A percentile compares a stretch with the other conserved stretches of the same genome.
phyloP scores from a whole-genome alignment of 176 grass and related monocot genomes.

The Neostapfia colusana region DNA sequence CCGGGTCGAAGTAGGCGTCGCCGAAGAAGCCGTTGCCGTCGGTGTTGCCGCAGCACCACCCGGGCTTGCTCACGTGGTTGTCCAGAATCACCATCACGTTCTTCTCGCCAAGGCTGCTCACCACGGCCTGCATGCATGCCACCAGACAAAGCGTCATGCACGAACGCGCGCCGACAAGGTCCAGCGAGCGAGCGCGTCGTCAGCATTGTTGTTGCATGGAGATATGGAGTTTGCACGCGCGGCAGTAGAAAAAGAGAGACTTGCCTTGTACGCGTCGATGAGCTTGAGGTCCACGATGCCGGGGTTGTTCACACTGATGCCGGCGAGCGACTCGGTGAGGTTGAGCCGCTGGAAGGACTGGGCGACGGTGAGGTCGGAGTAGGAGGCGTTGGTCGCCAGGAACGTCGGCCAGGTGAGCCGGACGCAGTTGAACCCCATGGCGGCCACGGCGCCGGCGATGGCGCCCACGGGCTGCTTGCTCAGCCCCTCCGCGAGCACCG shows the following conservation, averaged over 20 bases:
- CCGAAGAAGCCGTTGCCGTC: conserved; percentile 95
- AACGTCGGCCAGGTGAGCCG: conserved; percentile 81
- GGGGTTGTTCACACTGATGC: conserved; percentile 62
- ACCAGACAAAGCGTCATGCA: background rate
- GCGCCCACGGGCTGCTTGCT: conserved; percentile 54
- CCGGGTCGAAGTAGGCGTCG: conserved; percentile 66
- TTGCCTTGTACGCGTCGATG: conserved; percentile 75
- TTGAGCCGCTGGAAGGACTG: conserved; percentile 64
- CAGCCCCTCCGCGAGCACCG: conserved; percentile 77
- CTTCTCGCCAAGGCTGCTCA: conserved; percentile 61
- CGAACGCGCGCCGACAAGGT: too few species aligned
- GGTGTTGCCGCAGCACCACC: conserved; percentile 67
- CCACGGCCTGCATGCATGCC: conserved; percentile 49
- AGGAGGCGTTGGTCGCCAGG: conserved; percentile 62
- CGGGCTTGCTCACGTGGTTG: conserved; percentile 88
- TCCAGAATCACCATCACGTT: conserved; percentile 88
- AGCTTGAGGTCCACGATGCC: conserved; percentile 62
- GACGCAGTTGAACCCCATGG: conserved; percentile 92
- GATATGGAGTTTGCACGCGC: too few species aligned
- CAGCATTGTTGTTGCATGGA: background rate
- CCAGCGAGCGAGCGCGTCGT: too few species aligned
- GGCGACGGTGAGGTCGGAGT: conserved; percentile 58
- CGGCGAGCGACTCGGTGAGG: conserved; percentile 54
- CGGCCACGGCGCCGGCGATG: conserved; percentile 53
- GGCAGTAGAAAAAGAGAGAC: background rate